Evolutionary conservation across 441 rosid species (phyloP), one percentile per base, ranked within the genome.

Genomic region (Adansonia rubrostipa): DNA sequence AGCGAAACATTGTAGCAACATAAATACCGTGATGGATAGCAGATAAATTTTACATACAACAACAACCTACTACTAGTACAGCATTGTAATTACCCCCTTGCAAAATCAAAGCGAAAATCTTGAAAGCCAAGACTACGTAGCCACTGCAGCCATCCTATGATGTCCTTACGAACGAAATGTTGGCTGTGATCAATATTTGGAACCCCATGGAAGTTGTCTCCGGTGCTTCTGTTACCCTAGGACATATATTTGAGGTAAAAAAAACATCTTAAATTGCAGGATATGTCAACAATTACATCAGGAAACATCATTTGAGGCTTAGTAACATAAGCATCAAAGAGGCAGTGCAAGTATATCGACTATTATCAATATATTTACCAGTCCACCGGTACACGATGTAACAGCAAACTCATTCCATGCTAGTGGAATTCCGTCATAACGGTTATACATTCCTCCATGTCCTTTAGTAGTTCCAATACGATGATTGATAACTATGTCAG

Each of bases 401-500:
- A 96, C 97, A 24, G 98, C 98, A 67, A 71, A 92, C 76, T 93
- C 99, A 84, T 86, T 81, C 99, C 98, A 96, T 54, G 94, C 68
- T 61, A 92, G 77, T 48, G 97, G 94, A 79, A 84, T 86, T 44
- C 99, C 99, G 84, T 96, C 98, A 73, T 90, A 93, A 42, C 97
- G 98, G 77, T 93, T 93, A 69, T 93, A 90, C 89, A 75, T 90
- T 77, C 97, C 97, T 40, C 97, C 93, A 67, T 93, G 93, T 45
- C 99, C 99, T 86, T 69, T 76, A 6, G 90, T 84, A 3, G 99
- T 96, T 45, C 98, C 99, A 79, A 92, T 75, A 50, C 97, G 97
- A 83, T 96, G 99, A 83, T 96, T 96, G 86, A 96, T 90, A 79
- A 96, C 98, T 44, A 91, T 91, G 85, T 93, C 99, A 67, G 98